Conservation (phyloP, 805 yeast species). For the Deakozyma indianensis region DNA sequence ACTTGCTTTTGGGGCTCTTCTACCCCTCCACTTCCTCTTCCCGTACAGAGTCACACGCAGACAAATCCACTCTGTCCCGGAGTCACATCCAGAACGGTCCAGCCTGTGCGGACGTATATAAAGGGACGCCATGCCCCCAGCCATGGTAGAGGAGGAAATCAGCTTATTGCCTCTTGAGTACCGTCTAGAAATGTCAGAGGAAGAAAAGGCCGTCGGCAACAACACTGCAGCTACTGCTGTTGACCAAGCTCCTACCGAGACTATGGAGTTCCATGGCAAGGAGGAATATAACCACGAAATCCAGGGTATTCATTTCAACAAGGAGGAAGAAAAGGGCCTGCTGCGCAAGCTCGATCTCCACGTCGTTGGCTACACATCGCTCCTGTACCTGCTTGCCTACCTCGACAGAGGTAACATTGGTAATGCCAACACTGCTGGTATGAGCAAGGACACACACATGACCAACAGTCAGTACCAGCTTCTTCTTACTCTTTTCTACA, state of each 20-base stretch:
- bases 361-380: conserved; percentile 31
- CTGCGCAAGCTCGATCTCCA: conserved; percentile 28
- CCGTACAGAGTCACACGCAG: too few relatives aligned
- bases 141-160: too few relatives aligned
- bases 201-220: too few relatives aligned
- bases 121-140: too few relatives aligned
- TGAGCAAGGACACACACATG: conserved; percentile 29
- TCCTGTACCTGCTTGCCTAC: conserved; percentile 34
- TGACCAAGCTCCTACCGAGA: background rate
- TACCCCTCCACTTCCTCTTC: too few relatives aligned
- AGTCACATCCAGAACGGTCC: too few relatives aligned
- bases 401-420: conserved; percentile 41
- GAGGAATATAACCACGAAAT: background rate
- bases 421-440: conserved; percentile 37
- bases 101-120: too few relatives aligned
- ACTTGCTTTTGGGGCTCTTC: too few relatives aligned
- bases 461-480: conserved; percentile 30
- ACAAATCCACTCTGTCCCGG: too few relatives aligned
- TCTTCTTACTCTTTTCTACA: conserved; percentile 32
- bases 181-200: too few relatives aligned
- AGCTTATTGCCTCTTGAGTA: too few relatives aligned
- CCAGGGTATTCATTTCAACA: background rate
- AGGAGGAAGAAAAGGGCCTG: background rate
- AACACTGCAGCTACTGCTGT: too few relatives aligned
- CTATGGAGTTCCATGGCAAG: background rate